Evolutionary conservation across 2,329 filamentous ascomycete genomes (phyloP), one percentile per base, ranked within the genome.

Genomic region (Apiospora kogelbergensis): DNA sequence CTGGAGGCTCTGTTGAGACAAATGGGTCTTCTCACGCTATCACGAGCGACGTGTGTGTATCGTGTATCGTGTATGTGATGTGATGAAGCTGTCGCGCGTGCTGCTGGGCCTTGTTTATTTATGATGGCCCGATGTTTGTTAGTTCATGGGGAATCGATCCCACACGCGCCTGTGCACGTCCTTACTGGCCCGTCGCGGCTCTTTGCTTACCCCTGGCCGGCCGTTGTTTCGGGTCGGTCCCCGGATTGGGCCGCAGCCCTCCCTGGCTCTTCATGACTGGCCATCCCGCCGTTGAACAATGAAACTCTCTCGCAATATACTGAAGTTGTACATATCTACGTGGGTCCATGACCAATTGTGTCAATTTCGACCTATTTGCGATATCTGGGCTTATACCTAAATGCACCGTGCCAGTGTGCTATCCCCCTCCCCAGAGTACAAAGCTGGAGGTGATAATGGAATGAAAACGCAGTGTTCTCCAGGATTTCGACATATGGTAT

Each of bases 171-270:
- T 60, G 53, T 60, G 53, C 53, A 60, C 53, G 53, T 60, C 30
- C 30, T 60, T 33, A 37, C 53, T 60, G 53, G 53, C 53, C 53
- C 53, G 10, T 37, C 53, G 53, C 53, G 30, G 53, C 53, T 60
- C 53, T 60, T 60, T 37, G 30, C 53, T 22, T 30, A 22, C 53
- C 53, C 48, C 26, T 37, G 53, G 53, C 53, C 30, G 53, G 53
- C 53, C 53, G 20, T 60, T 60, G 53, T 60, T 60, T 60, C 53
- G 53, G 53, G 53, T 60, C 53, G 53, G 53, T n/a, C 53, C 53
- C 53, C 53, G 53, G 53, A 60, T 33, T 60, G 53, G 53, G 53
- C 53, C 53, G 48, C 48, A 57, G 17, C 30, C 4, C 48, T 57
- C 48, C 10, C 45, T 24, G n/a, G 45, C 48, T 30, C 30, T 60